A percentile compares a stretch with the other conserved stretches of the same genome.
phyloP scores from a whole-genome alignment of 176 grass and related monocot species.

The Cenchrus americanus region DNA sequence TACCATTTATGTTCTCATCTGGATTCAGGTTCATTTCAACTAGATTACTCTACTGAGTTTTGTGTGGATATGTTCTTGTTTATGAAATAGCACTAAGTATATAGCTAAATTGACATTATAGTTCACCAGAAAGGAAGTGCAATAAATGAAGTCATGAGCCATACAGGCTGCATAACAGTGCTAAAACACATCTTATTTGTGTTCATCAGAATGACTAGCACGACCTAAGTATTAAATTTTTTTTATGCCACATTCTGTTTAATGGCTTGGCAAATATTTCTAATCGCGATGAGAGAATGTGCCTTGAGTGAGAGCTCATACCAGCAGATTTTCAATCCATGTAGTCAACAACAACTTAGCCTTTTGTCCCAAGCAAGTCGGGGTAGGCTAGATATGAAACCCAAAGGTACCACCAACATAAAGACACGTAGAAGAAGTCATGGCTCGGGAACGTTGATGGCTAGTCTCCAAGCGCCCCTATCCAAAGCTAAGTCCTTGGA shows the following conservation, averaged over 20 bases:
- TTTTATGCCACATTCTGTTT: neutral
- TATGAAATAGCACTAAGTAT: conserved; percentile 27
- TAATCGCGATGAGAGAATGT: neutral
- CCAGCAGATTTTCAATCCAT: neutral
- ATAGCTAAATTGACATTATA: neutral
- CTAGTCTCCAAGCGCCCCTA: no score
- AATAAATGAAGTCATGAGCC: conserved; percentile 17
- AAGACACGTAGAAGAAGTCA: no score
- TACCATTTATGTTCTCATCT: conserved; percentile 69
- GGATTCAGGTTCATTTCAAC: conserved; percentile 69
- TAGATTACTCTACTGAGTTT: conserved; percentile 29
- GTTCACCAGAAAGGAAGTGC: conserved; percentile 25
- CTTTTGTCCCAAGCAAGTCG: no score
- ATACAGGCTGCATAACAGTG: neutral
- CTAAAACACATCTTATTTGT: neutral
- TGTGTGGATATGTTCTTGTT: conserved; percentile 1
- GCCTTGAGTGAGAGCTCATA: conserved; percentile 17
- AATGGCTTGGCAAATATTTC: neutral
- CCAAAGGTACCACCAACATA: no score
- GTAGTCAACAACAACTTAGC: no score
- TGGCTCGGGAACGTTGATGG: no score
- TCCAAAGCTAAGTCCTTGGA: no score
- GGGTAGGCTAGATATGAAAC: no score
- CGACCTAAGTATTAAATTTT: conserved; percentile 21
- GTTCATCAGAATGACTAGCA: neutral